Conservation (phyloP, 2,329 filamentous ascomycete species). For the Sporothrix variecibatus region DNA sequence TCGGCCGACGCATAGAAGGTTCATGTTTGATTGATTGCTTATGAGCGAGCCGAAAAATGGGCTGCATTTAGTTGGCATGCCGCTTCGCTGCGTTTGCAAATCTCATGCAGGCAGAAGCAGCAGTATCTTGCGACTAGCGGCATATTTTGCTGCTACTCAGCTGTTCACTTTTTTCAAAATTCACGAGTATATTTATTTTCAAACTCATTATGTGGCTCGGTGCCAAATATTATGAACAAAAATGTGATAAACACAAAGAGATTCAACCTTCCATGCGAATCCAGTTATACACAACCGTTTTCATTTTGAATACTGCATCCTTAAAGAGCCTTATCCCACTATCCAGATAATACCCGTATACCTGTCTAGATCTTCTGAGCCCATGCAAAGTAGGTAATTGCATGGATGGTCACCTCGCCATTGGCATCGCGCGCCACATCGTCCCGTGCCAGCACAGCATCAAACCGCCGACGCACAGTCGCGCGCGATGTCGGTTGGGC, state of each 20-base stretch:
- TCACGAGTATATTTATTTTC: background rate
- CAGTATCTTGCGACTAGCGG: background rate
- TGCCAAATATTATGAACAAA: background rate
- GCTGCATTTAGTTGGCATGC: too few species aligned
- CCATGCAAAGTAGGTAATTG: conserved; percentile 65
- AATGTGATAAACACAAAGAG: background rate
- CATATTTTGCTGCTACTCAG: background rate
- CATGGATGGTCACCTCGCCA: conserved; percentile 66
- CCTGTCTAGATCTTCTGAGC: conserved; percentile 44
- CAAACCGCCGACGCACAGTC: conserved; percentile 52
- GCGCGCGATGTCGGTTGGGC: conserved; percentile 44
- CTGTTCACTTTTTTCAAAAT: background rate
- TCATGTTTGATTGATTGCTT: background rate
- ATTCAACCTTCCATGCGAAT: background rate
- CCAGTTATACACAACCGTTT: background rate
- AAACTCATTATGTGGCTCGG: background rate
- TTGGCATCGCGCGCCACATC: conserved; percentile 61
- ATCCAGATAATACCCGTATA: too few species aligned
- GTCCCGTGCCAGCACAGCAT: conserved; percentile 56
- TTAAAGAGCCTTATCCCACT: too few species aligned
- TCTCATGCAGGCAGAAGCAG: background rate
- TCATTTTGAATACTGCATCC: too few species aligned
- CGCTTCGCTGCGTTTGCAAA: background rate
- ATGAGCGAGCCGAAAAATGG: background rate
- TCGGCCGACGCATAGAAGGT: conserved; percentile 56